Percentiles rank a stretch among this genome's conserved stretches.
Conservation (phyloP, 2,329 filamentous ascomycete species). For the Rutstroemia sp. region DNA sequence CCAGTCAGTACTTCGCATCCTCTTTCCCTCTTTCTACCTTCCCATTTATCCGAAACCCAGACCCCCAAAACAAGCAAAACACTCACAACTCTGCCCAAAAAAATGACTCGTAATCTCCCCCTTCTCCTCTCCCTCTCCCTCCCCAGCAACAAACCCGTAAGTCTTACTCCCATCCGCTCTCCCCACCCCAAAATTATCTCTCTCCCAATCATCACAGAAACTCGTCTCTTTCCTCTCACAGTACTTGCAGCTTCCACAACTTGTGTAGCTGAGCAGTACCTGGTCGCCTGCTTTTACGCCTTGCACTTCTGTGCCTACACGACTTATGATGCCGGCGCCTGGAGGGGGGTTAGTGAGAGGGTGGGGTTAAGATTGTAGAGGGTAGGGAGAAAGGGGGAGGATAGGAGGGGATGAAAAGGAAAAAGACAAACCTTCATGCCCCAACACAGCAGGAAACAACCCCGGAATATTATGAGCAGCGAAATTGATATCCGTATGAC, state of each 20-base stretch:
- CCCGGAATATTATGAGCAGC: conserved; percentile 12
- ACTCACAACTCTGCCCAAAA: conserved; percentile 27
- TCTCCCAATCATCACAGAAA: conserved; percentile 24
- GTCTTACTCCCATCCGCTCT: conserved; percentile 17
- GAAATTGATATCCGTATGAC: conserved; percentile 22
- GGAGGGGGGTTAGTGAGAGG: too few species aligned
- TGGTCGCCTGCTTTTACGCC: conserved; percentile 15
- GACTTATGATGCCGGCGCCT: conserved; percentile 18
- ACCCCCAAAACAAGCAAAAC: too few species aligned
- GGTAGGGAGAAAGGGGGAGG: too few species aligned
- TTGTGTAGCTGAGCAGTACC: conserved; percentile 31
- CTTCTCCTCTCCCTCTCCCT: neutral
- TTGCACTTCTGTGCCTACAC: conserved; percentile 13
- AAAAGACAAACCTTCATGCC: conserved; percentile 25
- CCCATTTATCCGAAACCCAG: too few species aligned
- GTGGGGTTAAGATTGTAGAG: neutral
- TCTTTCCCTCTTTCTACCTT: too few species aligned
- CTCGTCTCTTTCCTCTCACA: conserved; percentile 25
- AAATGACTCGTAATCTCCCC: conserved; percentile 25
- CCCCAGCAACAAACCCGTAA: conserved; percentile 6
- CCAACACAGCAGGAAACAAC: conserved; percentile 25
- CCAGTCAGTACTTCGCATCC: too few species aligned
- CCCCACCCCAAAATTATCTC: conserved; percentile 22
- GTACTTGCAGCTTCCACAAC: conserved; percentile 28
- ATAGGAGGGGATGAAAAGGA: neutral